Percentiles rank a stretch among this genome's conserved stretches.
phyloP scores from a whole-genome alignment of 345 rosid species.

The Hypericum perforatum region DNA sequence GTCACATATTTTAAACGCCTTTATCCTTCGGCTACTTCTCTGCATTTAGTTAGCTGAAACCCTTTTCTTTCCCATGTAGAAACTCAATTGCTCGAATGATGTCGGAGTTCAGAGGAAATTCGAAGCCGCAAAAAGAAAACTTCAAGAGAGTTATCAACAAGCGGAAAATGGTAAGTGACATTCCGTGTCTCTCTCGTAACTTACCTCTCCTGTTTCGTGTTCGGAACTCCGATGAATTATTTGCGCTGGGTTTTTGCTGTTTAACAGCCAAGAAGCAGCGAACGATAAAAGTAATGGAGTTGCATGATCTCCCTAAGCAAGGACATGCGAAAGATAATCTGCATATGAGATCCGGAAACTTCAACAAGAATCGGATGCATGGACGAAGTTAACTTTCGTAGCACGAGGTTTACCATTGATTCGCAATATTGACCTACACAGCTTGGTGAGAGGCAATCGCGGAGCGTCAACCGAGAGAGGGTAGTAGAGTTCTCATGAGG shows the following conservation, averaged over 20 bases:
- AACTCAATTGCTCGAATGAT: conserved; percentile 47
- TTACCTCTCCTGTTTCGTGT: too few species aligned
- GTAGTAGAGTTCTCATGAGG: too few species aligned
- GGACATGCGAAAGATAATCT: conserved; percentile 38
- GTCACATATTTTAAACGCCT: conserved; percentile 18
- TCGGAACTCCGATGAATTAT: too few species aligned
- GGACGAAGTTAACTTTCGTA: conserved; percentile 37
- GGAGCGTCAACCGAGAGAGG: too few species aligned
- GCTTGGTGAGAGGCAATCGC: too few species aligned
- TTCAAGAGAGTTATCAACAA: conserved; percentile 82
- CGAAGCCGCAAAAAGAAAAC: conserved; percentile 82
- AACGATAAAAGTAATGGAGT: conserved; percentile 79
- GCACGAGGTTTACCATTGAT: neutral
- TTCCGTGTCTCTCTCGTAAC: too few species aligned
- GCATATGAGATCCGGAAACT: conserved; percentile 46
- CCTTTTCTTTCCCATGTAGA: conserved; percentile 27
- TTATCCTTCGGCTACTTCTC: conserved; percentile 2
- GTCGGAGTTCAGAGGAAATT: conserved; percentile 46
- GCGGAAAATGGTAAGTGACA: conserved; percentile 53
- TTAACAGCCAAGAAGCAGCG: conserved; percentile 85
- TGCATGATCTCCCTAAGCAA: conserved; percentile 73
- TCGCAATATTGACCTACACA: too few species aligned
- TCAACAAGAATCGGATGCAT: conserved; percentile 52
- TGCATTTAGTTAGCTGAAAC: conserved; percentile 8
- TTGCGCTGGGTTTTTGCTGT: neutral